Evolutionary conservation across 2,329 filamentous ascomycete species (phyloP).

Genomic region (Aureobasidium sp.): DNA sequence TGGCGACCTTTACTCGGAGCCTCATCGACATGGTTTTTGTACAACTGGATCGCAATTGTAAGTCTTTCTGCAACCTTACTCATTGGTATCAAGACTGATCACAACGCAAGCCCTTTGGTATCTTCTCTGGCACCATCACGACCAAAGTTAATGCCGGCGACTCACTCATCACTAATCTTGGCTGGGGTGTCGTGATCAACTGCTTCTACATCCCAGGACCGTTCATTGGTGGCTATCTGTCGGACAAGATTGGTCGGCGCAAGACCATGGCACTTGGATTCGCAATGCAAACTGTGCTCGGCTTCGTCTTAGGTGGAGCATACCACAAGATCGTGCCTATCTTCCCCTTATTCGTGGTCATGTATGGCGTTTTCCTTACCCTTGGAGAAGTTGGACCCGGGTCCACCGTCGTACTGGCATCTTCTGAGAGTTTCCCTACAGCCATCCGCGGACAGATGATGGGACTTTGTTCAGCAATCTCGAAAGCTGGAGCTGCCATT

Average conservation of each 20-base stretch:
- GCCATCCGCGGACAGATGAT: constrained; percentile 71
- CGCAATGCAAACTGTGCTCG: constrained; percentile 62
- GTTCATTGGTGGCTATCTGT: constrained; percentile 65
- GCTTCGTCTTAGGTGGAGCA: constrained; percentile 76
- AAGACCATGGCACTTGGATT: constrained; percentile 67
- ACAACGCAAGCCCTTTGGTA: constrained; percentile 50
- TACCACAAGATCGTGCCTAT: constrained; percentile 27
- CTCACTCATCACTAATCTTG: constrained; percentile 64
- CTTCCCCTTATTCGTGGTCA: constrained; percentile 54
- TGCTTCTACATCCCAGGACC: constrained; percentile 81
- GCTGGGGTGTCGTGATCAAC: constrained; percentile 83
- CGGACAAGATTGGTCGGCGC: constrained; percentile 69
- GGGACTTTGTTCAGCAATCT: constrained; percentile 60
- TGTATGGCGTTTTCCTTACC: constrained; percentile 69
- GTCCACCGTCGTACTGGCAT: constrained; percentile 62
- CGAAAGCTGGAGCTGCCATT: constrained; percentile 69
- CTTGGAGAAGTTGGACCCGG: constrained; percentile 69
- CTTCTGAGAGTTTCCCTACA: constrained; percentile 79
- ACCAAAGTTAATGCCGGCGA: constrained; percentile 50
- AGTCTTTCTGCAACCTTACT: constrained; percentile 31
- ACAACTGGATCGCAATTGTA: constrained; percentile 63
- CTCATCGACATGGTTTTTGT: constrained; percentile 70
- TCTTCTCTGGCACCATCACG: constrained; percentile 73
- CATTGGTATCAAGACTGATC: not conserved
- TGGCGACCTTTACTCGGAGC: constrained; percentile 63